Base-by-base conservation (phyloP, 768 basidiomycete species). In the Phaeotremella fagi region DNA sequence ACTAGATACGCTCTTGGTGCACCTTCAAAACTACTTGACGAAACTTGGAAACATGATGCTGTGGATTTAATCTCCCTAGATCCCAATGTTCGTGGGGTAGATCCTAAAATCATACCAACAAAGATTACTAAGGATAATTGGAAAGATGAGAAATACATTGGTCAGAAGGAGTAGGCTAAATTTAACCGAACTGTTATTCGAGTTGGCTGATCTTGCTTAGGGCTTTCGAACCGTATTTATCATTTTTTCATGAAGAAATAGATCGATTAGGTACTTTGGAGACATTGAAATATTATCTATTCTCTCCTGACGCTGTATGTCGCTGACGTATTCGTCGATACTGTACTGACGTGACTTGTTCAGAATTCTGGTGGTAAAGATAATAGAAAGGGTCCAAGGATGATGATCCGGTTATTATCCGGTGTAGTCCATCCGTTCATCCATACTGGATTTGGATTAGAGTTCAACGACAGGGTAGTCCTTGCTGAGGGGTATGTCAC, bases 341-440 rank as follows among this genome's bases (percentile, higher is more conserved):
- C 16, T 7, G 31, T 16, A 7, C 9, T 7, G 9, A 33, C 31
- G 16, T 33, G 31, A 33, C 7, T 16, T 33, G 31, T 25, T 9
- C 11, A 54, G 52, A 54, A 54, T 25, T 6, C 38, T 22, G n/a
- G 46, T 24, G 44, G 36, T n/a, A n/a, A 14, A 1, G 25, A 53
- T 25, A 46, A 33, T 16, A 28, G 55, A 11, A 55, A 54, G 9
- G 52, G 45, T 9, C 63, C 64, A 1, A 35, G 53, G 29, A 69
- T 69, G 67, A 36, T 69, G 7, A 44, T 54, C 27, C 36, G 67
- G 15, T 38, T 69, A 6, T 29, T 69, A n/a, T 51, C 57, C 15
- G 67, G 67, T 7, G 51, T 62, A 0, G 50, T 62, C 4, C 67
- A 69, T 44, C 67, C 67, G 1, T 64, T 64, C 24, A 69, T 69